Base-by-base conservation (phyloP, 2,329 filamentous ascomycete genomes). In the Fusarium duplospermum region DNA sequence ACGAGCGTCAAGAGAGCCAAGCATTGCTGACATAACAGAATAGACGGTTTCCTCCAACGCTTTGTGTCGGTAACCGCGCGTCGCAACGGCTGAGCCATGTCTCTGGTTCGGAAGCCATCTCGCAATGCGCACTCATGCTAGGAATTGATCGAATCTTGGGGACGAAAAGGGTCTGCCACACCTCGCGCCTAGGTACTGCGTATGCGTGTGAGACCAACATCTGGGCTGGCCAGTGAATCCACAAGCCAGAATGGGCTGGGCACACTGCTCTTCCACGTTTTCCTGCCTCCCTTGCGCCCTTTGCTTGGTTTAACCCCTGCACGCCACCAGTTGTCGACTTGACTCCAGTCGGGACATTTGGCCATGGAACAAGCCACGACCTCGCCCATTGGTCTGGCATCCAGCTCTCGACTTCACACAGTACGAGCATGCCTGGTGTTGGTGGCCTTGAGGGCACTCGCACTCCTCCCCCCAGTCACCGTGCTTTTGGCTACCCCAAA, bases 401-500 rank as follows among this genome's bases (percentile, higher is more conserved):
- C 35, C 47, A 61, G 45, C 27, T 59, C 24, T 59, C 60, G 58
- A 68, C 54, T 60, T 77, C 75, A 72, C 76, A 77, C 73, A 61
- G 72, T 77, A 71, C 60, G 47, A 67, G 62, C 47, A 61, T 52
- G 57, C 35, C 56, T 52, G 57, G 16, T 56, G 45, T 50, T 65
- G 66, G 62, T 54, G 63, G 60, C 35, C 57, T 67, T 61, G 66
- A 64, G 35, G 27, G 40, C 58, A 64, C 33, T 59, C 67, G 36
- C 56, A 63, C 40, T 62, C n/a, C n/a, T n/a, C 68, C 61, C 64
- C 75, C 70, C 60, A 69, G 71, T 77, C 74, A 66, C 69, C 69
- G 67, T 75, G 72, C 73, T 77, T 66, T 73, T 59, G 67, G 65
- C 71, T 74, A 77, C 77, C 70, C 77, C 75, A 75, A 78, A 74